phyloP scores from a whole-genome alignment of 2,329 filamentous ascomycete species.

The Aspergillus alliaceus region DNA sequence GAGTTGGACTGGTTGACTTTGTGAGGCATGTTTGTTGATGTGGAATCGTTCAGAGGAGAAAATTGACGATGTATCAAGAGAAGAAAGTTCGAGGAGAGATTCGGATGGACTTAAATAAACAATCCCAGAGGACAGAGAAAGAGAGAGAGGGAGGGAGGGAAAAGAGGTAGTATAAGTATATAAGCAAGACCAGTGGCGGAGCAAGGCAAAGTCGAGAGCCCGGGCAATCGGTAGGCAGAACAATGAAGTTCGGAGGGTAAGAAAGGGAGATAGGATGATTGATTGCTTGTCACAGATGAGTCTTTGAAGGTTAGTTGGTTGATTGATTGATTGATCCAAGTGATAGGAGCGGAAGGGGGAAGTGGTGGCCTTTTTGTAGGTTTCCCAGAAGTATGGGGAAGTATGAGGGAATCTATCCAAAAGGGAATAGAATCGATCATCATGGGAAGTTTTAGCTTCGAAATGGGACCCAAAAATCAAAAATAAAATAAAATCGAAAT shows the following conservation, averaged over 20 bases:
- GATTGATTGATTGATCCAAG: neutral
- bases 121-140: neutral
- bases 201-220: conserved; percentile 1
- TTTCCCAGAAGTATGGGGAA: conserved; percentile 12
- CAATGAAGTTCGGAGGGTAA: neutral
- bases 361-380: conserved; percentile 16
- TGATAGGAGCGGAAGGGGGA: conserved; percentile 5
- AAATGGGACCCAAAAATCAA: neutral
- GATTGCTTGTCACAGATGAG: conserved; percentile 4
- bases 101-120: neutral
- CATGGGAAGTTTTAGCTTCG: neutral
- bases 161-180: neutral
- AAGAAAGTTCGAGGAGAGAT: conserved; percentile 2
- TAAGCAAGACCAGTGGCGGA: conserved; percentile 4
- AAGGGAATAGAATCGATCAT: conserved; percentile 3
- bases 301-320: neutral
- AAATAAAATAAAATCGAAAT: conserved; percentile 1
- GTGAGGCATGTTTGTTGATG: conserved; percentile 30
- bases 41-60: neutral
- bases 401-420: conserved; percentile 4
- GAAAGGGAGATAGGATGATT: conserved; percentile 4
- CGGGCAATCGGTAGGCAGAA: neutral
- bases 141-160: neutral
- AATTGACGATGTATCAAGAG: neutral
- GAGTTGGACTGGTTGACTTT: conserved; percentile 39